Percentiles rank a stretch among this genome's conserved stretches.
These are phyloP conservation scores for Colletotrichum theobromicola DNA, from an alignment of 2,329 filamentous ascomycete genomes.

Conservation along the genomic window DNA sequence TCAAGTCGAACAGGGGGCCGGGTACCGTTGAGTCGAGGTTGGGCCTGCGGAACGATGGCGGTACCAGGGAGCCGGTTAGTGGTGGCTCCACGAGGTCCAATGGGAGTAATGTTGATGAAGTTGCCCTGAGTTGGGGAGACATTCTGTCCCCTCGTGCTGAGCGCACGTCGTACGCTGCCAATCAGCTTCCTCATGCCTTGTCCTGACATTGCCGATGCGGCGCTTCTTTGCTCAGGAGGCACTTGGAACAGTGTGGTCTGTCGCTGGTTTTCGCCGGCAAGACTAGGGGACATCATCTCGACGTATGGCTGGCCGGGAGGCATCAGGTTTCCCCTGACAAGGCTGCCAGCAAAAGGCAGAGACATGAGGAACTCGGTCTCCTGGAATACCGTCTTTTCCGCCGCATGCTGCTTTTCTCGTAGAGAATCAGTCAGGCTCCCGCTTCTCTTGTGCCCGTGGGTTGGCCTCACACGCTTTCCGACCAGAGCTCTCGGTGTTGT, in stretches of 20 bases:
- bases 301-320: conserved; percentile 85
- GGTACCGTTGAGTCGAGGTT: conserved; percentile 45
- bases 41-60: conserved; percentile 63
- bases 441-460: conserved; percentile 76
- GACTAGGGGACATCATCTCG: conserved; percentile 63
- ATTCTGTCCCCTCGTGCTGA: conserved; percentile 66
- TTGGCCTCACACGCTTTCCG: conserved; percentile 64
- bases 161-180: conserved; percentile 81
- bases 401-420: conserved; percentile 62
- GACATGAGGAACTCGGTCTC: conserved; percentile 65
- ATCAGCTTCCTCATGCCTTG: conserved; percentile 87
- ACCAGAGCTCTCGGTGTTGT: conserved; percentile 62
- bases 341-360: conserved; percentile 76
- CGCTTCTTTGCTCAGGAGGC: conserved; percentile 36
- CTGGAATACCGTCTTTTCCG: conserved; percentile 53
- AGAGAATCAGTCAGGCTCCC: conserved; percentile 88
- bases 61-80: conserved; percentile 65
- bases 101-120: conserved; percentile 53
- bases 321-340: conserved; percentile 86
- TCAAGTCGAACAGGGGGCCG: conserved; percentile 74
- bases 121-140: conserved; percentile 50
- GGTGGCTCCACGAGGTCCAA: conserved; percentile 57
- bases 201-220: conserved; percentile 64
- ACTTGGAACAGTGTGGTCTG: conserved; percentile 60
- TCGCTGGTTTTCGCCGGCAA: conserved; percentile 48